Evolutionary conservation across 148 eudicot genomes (phyloP).

Genomic region (Tetragonia tetragonoides): DNA sequence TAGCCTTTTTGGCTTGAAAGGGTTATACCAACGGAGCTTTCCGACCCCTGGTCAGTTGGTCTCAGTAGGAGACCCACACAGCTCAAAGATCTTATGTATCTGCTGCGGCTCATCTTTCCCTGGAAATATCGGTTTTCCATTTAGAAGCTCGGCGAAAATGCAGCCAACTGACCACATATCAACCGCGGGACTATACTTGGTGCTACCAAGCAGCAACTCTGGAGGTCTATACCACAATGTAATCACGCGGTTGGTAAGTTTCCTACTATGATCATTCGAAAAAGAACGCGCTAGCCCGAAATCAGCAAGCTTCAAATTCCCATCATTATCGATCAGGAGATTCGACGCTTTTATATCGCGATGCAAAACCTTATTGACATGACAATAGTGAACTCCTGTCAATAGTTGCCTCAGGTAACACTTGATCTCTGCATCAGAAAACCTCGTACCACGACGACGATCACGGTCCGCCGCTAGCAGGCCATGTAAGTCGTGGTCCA

Average conservation of each 20-base stretch:
- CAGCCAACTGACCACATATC: slow-evolving; percentile 99
- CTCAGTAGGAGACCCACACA: slow-evolving; percentile 92
- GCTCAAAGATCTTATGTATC: slow-evolving; percentile 76
- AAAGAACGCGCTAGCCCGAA: slow-evolving; percentile 92
- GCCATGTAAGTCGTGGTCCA: slow-evolving; percentile 86
- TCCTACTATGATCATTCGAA: slow-evolving; percentile 73
- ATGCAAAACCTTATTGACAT: slow-evolving; percentile 90
- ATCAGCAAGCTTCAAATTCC: slow-evolving; percentile 88
- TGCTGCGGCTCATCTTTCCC: slow-evolving; percentile 93
- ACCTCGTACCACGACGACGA: slow-evolving; percentile 77
- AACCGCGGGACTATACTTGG: slow-evolving; percentile 93
- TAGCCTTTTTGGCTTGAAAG: slow-evolving; percentile 71
- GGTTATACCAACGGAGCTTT: slow-evolving; percentile 79
- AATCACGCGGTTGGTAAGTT: slow-evolving; percentile 89
- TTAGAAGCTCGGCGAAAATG: slow-evolving; percentile 87
- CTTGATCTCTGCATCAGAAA: slow-evolving; percentile 39
- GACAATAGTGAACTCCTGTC: slow-evolving; percentile 94
- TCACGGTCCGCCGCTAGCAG: no score
- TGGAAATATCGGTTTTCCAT: slow-evolving; percentile 75
- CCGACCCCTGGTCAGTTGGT: slow-evolving; percentile 86
- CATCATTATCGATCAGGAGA: slow-evolving; percentile 88
- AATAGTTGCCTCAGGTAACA: slow-evolving; percentile 90
- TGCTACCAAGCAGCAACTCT: slow-evolving; percentile 89
- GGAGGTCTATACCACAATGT: slow-evolving; percentile 98
- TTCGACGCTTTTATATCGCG: slow-evolving; percentile 95